Evolutionary conservation across 805 yeast species (phyloP), one percentile per base, ranked within the genome.

Genomic region (Pichia rugopelliculosa): DNA sequence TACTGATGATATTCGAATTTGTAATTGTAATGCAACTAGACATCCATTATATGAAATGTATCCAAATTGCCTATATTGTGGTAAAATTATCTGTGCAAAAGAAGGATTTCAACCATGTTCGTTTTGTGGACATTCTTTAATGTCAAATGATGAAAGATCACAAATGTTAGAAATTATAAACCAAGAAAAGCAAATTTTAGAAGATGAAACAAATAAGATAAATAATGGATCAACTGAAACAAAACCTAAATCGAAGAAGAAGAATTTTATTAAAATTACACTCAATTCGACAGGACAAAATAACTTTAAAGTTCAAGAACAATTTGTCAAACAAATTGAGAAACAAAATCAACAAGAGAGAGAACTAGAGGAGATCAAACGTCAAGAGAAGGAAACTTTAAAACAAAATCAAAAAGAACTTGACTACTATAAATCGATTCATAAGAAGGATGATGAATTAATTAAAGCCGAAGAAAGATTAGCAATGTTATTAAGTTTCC

Each of bases 51-150:
- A 88, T 53, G 95, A 87, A 48, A 75, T 84, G 53, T 93, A 95
- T 2, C 98, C 99, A 1, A 93, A 93, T 61, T 93, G 99, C 58
- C 66, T 93, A 37, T 81, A 84, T 50, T 93, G 99, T 63, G 99
- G 99, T 11, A 87, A 89, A 63, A 87, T 93, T 38, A 87, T 93
- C 3, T 93, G 99, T 68, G 74, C 76, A 4, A 82, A 82, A 56
- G 98, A 93, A 60, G 98, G 98, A 0, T 68, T 87, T 22, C 93
- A 90, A 50, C 93, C 93, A 4, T 93, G 99, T 59, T 75, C 93
- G 2, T 84, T 67, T 52, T 93, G 99, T 68, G 87, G 88, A 0
- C 61, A 72, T 23, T 84, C 80, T 30, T 65, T 93, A 38, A 70
- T 93, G 18, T 72, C 80, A 6, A 60, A 66, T 11, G 75, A 74